Conservation (phyloP, 352 stramenopile genomes). For the Halophytophthora polymorphica region DNA sequence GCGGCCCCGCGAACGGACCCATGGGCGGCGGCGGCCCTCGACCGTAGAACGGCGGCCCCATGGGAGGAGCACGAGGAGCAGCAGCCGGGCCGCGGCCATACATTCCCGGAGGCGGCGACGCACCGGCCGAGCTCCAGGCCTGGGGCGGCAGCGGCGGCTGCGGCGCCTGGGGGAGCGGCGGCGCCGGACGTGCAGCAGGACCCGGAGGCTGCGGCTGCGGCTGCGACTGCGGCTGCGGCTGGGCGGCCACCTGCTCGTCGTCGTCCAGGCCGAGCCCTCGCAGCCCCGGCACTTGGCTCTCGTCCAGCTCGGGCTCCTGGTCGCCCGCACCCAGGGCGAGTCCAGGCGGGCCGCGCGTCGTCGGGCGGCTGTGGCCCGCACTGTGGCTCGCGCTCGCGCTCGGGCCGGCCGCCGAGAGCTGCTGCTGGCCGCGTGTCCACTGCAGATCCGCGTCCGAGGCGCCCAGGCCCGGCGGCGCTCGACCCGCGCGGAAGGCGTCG, state of each 20-base stretch:
- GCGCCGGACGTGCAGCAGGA: conserved; percentile 2
- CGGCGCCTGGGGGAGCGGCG: conserved; percentile 25
- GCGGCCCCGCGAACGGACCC: conserved; percentile 7
- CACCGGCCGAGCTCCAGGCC: conserved; percentile 28
- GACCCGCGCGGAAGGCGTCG: conserved; percentile 31
- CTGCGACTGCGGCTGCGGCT: conserved; percentile 5
- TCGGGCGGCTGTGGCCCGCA: too few species aligned
- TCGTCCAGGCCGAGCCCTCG: conserved; percentile 70
- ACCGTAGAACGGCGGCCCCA: conserved; percentile 25
- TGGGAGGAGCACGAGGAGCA: conserved; percentile 19
- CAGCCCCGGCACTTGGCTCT: conserved; percentile 64
- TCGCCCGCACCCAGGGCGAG: conserved; percentile 21
- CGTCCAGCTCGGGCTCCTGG: conserved; percentile 56
- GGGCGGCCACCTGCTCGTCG: conserved; percentile 34
- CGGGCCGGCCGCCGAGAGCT: conserved; percentile 35
- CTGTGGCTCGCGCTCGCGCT: too few species aligned
- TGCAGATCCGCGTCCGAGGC: conserved; percentile 69
- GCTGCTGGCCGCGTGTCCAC: conserved; percentile 73
- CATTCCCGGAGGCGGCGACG: conserved; percentile 41
- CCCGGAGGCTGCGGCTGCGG: conserved; percentile 7
- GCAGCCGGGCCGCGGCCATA: conserved; percentile 20
- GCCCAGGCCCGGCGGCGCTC: conserved; percentile 48
- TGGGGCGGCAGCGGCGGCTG: conserved; percentile 18
- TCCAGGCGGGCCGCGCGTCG: conserved; percentile 3
- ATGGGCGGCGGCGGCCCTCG: conserved; percentile 14